phyloP scores from a whole-genome alignment of 495 filamentous ascomycete genomes.

The Aspergillus saccharolyticus region DNA sequence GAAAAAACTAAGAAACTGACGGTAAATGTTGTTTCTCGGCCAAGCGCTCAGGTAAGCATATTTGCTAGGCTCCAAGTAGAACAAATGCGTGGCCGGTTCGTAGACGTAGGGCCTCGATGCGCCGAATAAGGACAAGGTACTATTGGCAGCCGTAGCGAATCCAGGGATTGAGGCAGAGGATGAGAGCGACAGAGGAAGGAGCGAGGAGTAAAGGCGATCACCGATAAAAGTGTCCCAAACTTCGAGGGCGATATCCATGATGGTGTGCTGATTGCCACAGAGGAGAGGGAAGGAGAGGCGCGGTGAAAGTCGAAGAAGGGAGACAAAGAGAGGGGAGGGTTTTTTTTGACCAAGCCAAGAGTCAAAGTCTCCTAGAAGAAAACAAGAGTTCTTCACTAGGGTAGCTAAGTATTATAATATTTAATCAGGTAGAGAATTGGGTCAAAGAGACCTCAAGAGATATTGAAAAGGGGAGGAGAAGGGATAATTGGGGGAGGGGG shows the following conservation, averaged over 20 bases:
- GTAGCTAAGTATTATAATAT: too few relatives aligned
- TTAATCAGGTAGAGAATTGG: too few relatives aligned
- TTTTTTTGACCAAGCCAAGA: too few relatives aligned
- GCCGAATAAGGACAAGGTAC: conserved; percentile 38
- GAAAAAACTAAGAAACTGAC: conserved; percentile 73
- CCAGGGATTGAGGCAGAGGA: conserved; percentile 42
- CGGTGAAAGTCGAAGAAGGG: neutral
- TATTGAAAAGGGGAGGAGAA: neutral
- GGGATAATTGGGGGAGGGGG: neutral
- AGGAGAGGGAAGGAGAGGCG: too few relatives aligned
- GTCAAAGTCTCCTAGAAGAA: too few relatives aligned
- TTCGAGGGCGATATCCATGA: conserved; percentile 91
- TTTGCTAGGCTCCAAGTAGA: conserved; percentile 64
- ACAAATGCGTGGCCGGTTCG: conserved; percentile 65
- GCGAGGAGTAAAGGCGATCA: conserved; percentile 71
- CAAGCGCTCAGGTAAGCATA: conserved; percentile 80
- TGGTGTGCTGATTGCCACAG: neutral
- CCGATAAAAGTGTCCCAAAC: conserved; percentile 76
- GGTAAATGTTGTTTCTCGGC: conserved; percentile 72
- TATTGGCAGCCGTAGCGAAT: conserved; percentile 37
- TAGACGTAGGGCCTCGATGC: conserved; percentile 53
- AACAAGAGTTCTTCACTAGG: too few relatives aligned
- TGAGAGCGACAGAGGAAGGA: conserved; percentile 58
- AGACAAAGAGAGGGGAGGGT: neutral
- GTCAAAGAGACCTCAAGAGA: neutral